Conservation (phyloP, 108 stramenopile species). For the Cyclotella distinguenda region DNA sequence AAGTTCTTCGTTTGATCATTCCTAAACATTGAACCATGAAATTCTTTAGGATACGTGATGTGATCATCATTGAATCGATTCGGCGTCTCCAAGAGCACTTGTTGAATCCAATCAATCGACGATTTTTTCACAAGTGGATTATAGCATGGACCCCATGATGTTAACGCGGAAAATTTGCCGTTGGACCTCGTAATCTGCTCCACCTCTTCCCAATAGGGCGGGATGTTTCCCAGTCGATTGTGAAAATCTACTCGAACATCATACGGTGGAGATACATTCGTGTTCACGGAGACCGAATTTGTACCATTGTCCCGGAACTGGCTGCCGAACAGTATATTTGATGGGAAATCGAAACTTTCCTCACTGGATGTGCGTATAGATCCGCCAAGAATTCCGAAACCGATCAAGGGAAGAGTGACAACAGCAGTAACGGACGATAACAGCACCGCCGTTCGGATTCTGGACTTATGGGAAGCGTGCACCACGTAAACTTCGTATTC, state of each 20-base stretch:
- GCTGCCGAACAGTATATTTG: conserved; percentile 4
- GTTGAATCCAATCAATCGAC: conserved; percentile 5
- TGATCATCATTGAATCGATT: conserved; percentile 6
- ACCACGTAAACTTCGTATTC: conserved; percentile 16
- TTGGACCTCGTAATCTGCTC: conserved; percentile 8
- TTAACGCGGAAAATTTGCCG: conserved; percentile 1
- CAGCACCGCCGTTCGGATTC: neutral
- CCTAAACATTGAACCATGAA: conserved; percentile 1
- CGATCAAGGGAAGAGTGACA: neutral
- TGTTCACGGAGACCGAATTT: neutral
- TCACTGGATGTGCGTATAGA: neutral
- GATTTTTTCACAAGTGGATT: neutral
- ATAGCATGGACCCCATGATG: conserved; percentile 45
- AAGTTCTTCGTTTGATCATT: too few relatives aligned
- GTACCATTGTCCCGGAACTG: neutral
- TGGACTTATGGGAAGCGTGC: neutral
- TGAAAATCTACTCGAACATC: conserved; percentile 12
- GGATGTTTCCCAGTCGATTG: conserved; percentile 9
- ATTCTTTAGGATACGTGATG: conserved; percentile 5
- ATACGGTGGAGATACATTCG: conserved; percentile 9
- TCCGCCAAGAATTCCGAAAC: neutral
- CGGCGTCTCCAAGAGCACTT: conserved; percentile 1
- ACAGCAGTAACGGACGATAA: neutral
- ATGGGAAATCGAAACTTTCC: conserved; percentile 4
- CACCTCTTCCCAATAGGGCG: conserved; percentile 36